Base-by-base conservation (phyloP, 2,329 filamentous ascomycete species). In the Alternaria gansuensis region DNA sequence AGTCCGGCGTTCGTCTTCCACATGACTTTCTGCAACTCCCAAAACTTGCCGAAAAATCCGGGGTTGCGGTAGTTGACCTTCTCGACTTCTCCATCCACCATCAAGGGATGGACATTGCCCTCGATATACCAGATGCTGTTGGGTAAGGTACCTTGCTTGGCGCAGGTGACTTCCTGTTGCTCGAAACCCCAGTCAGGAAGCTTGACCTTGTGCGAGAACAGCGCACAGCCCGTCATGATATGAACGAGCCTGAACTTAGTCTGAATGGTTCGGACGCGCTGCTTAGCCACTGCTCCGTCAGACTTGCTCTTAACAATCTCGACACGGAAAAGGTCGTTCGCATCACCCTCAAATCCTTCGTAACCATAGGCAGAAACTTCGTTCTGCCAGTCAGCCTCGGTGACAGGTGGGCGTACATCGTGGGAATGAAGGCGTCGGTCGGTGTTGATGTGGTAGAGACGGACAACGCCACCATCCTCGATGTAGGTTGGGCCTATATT, bases 191-290 rank as follows among this genome's bases (percentile, higher is more conserved):
- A 99, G 3, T 96, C 93, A 3, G 95, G 95, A 58, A 99, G 88
- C 83, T 99, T 99, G 76, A 98, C 93, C 82, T 97, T 98, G 85
- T 99, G 95, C 0, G 94, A 98, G 83, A 99, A 99, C 24, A 99
- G 84, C 11, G 90, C 91, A 75, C 95, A 99, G 45, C 94, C 93
- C 63, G 93, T 97, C 95, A 99, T 98, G 76, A 97, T 81, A 75
- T 99, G 95, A 33, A 98, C 86, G 43, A 99, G 89, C 75, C 88
- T 90, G 83, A 99, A 99, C 82, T 98, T 98, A 70, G 93, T 93
- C 80, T 99, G 89, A 65, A 99, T 98, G 28, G 95, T 97, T 59
- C 95, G 88, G 50, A 99, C 76, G 31, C 93, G 89, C 70, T 91
- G 87, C 83, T 96, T 96, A 56, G 94, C 92, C 57, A 88, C 82